Evolutionary conservation across 768 basidiomycete species (phyloP), one percentile per base, ranked within the genome.

Genomic region (Suillus ampliporus): DNA sequence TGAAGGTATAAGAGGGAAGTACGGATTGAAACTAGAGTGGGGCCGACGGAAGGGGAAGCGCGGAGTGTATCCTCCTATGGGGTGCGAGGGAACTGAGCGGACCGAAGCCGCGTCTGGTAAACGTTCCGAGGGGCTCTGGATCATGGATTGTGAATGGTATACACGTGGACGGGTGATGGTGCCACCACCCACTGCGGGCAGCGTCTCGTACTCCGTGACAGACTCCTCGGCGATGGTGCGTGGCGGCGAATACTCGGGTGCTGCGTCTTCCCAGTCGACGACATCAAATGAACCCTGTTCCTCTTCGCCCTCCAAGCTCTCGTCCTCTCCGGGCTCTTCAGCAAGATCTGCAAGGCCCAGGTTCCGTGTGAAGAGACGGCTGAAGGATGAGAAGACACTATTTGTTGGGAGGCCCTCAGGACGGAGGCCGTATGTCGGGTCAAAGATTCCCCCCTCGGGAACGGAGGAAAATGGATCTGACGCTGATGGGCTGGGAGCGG

Each of bases 371-470:
- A 92, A 96, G 10, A 96, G 78, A 43, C 83, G 86, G 23, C 90
- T 87, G 67, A 97, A 95, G 8, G 85, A 85, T 50, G 84, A 82
- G 74, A 96, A 97, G 4, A 88, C 84, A 63, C 89, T 90, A 77
- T 94, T 96, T 1, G 85, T 83, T 0, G 95, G 95, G 2, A 97
- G 80, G 2, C 93, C 92, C 71, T 98, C 96, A 0, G 95, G 94
- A 28, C 97, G 89, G 14, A 99, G 80, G 17, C 97, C 97, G 71
- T 99, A 98, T 0, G 97, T 98, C 1, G 95, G 97, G 70, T 99
- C 97, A 74, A 92, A 97, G 64, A 92, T 89, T 77, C 97, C 95
- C 37, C 95, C 71, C 28, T 82, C 80, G 6, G 78, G 75, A 60
- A 76, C 72, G 58, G 78, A 65, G 52, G 67, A 64, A 46, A 65